Base-by-base conservation (phyloP, 139 green algal genomes). In the Nannochloris sp. region DNA sequence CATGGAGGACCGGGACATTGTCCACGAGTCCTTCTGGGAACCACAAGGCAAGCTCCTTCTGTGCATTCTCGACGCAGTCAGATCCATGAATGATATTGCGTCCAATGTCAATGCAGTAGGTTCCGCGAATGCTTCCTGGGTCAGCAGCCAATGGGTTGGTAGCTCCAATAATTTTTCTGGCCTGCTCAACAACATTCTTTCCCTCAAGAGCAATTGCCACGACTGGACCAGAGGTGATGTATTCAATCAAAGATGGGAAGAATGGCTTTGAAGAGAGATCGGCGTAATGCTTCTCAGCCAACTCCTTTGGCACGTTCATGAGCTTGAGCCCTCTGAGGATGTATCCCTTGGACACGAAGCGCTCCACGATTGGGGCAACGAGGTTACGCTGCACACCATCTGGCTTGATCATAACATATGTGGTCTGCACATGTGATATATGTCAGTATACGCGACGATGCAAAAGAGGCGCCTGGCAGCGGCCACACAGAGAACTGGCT, bases 31-130 rank as follows among this genome's bases (percentile, higher is more conserved):
- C 84, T 68, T 94, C 86, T 10, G 87, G 81, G 80, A 98, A 98
- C 93, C 93, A 98, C n/a, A 98, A 76, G 14, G 65, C 84, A 58
- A 98, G 92, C 81, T 99, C 93, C 57, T 90, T 85, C 70, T 95
- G 64, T 43, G 85, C 93, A 69, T 78, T 94, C 72, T 99, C 93
- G 40, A 96, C 88, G 23, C 66, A 66, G 81, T 99, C 93, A 23
- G 77, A 90, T 68, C 76, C 73, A 46, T 80, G 72, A 48, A 97
- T 95, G 31, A 97, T 74, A 71, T 97, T 97, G 68, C 92, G 84
- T 49, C 87, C 29, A 4, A 88, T 72, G 66, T 94, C 80, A 54
- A 96, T 88, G 70, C 69, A 79, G 70, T 79, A 91, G 75, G 91
- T 80, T 25, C 88, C 90, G 25, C 90, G 85, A 73, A 96, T 94